Evolutionary conservation across 176 grass and related monocot species (phyloP), one percentile per base, ranked within the genome.

Genomic region (Oryza meridionalis): DNA sequence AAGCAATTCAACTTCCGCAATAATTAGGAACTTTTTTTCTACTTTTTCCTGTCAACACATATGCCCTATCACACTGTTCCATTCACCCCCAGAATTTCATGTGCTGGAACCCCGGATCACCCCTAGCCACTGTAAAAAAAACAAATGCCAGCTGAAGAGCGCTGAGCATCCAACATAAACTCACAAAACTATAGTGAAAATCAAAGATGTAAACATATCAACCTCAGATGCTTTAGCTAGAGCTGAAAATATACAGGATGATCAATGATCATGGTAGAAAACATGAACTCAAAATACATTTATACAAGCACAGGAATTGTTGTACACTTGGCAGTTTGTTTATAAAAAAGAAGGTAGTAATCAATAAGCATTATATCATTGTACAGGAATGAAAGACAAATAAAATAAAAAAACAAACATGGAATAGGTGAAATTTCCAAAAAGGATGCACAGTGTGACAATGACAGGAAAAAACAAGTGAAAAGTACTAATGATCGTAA

Each of bases 211-310:
- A 35, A 35, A 5, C 33, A 72, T 32, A 89, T 87, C 61, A 65
- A 80, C 61, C 72, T 82, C 24, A 89, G 91, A 33, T 63, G 42
- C 49, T 85, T 87, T 51, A 84, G 73, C 26, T 85, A 82, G 84
- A 91, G 70, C 82, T 89, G 82, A 80, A 37, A 75, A 71, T 59
- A 58, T 87, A 71, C 1, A 46, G 9, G 15, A 47, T 21, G 10
- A 33, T 37, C 21, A 62, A 62, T 58, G 58, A 62, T 62, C 9
- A 6, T 33, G 25, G 55, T 17, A 16, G 2, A 31, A 59, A 84
- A 69, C n/a, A 65, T 37, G 42, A 73, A 66, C n/a, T 26, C 5
- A 73, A 66, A 66, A 65, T 42, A 0, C 6, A 78, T 77, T 80
- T 27, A 11, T 50, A 72, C 33, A 71, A 85, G 17, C 47, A 22